Evolutionary conservation across 805 yeast genomes (phyloP).

Genomic region (Ogataea nakhonphanomensis): DNA sequence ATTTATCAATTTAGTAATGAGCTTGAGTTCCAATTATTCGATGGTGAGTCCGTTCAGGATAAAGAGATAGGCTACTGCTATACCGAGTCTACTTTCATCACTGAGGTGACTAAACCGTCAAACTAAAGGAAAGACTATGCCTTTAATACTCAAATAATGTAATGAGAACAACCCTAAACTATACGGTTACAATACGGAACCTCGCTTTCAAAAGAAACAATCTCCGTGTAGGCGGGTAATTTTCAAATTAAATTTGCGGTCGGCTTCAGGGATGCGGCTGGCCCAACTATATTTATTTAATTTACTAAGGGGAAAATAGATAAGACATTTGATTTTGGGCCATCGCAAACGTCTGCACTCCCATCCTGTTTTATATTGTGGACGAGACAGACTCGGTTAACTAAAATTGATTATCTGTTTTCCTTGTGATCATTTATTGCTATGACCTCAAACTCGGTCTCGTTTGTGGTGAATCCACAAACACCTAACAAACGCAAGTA

Average conservation of each 20-base stretch:
- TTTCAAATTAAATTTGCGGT: neutral
- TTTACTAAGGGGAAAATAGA: conserved; percentile 4
- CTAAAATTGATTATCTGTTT: too few species aligned
- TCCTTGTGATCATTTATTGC: too few species aligned
- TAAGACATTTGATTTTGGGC: conserved; percentile 1
- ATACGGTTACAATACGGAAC: neutral
- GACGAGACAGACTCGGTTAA: too few species aligned
- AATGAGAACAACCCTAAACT: conserved; percentile 5
- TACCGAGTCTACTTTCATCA: conserved; percentile 79
- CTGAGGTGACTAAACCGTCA: conserved; percentile 23
- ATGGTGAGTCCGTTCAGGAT: conserved; percentile 37
- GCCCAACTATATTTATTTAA: conserved; percentile 4
- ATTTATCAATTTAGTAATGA: conserved; percentile 86
- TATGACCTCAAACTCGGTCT: conserved; percentile 14
- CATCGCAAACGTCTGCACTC: too few species aligned
- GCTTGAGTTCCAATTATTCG: conserved; percentile 37
- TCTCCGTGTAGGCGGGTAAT: neutral
- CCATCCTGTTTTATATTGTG: too few species aligned
- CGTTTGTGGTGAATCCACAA: conserved; percentile 17
- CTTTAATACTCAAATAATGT: conserved; percentile 6
- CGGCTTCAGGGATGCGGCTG: conserved; percentile 6
- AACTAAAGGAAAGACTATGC: neutral
- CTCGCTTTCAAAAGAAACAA: conserved; percentile 2
- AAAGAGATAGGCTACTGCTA: conserved; percentile 65
- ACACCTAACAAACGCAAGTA: conserved; percentile 13